Evolutionary conservation across 345 rosid genomes (phyloP).

Genomic region (Eucalyptus cloeziana): DNA sequence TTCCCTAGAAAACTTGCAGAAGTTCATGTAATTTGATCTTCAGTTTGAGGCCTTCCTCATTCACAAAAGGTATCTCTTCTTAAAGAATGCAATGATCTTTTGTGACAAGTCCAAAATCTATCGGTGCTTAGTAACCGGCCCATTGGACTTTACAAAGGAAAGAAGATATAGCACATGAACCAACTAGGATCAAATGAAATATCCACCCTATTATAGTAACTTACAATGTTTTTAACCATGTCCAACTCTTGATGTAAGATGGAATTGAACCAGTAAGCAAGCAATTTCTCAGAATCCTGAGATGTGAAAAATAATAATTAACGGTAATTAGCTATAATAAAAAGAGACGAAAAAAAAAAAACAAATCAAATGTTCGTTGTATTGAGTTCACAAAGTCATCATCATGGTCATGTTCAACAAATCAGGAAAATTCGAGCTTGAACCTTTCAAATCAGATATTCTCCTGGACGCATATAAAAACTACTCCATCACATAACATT

Average conservation of each 20-base stretch:
- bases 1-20: not conserved
- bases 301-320: not conserved
- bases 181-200: not conserved
- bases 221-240: constrained; percentile 22
- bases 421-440: constrained; percentile 44
- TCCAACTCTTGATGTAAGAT: constrained; percentile 22
- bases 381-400: constrained; percentile 35
- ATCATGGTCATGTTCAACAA: constrained; percentile 3
- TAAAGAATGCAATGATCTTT: not conserved
- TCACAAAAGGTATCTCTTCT: not conserved
- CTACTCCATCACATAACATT: not conserved
- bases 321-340: not conserved
- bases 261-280: constrained; percentile 37
- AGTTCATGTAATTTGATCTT: not conserved
- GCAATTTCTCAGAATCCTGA: constrained; percentile 63
- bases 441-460: constrained; percentile 63
- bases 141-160: not conserved
- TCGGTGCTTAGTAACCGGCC: not conserved
- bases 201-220: constrained; percentile 5
- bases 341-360: not conserved
- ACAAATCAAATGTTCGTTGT: not conserved
- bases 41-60: not conserved
- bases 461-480: constrained; percentile 27
- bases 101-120: not conserved
- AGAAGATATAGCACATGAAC: not conserved